Evolutionary conservation across 139 green algal genomes (phyloP).

Genomic region (Choricystis sp.): DNA sequence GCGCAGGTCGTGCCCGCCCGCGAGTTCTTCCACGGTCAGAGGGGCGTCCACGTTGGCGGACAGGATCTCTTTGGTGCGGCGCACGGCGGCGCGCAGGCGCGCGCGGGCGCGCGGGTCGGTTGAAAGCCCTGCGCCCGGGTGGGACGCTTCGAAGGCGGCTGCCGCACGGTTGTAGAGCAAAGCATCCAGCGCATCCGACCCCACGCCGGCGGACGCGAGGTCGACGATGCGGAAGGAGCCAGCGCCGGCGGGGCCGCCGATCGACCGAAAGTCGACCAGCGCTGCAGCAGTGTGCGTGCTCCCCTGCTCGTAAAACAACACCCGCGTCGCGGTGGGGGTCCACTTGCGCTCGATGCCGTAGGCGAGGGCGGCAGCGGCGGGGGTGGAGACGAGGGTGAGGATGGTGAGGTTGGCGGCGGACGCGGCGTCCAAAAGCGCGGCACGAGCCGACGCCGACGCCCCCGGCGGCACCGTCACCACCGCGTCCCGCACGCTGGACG

Average conservation of each 20-base stretch:
- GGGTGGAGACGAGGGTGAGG: constrained; percentile 71
- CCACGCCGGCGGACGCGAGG: constrained; percentile 61
- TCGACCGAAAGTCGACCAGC: too few relatives aligned
- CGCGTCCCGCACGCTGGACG: constrained; percentile 58
- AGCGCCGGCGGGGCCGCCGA: too few relatives aligned
- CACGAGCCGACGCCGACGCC: constrained; percentile 65
- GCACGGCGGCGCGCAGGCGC: constrained; percentile 71
- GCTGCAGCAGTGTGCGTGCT: too few relatives aligned
- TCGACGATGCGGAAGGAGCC: constrained; percentile 23
- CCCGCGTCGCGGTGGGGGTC: constrained; percentile 47
- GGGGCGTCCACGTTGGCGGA: constrained; percentile 82
- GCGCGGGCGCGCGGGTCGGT: constrained; percentile 54
- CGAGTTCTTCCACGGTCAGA: constrained; percentile 77
- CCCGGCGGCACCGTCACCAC: constrained; percentile 78
- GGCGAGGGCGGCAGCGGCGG: constrained; percentile 88
- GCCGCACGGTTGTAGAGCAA: constrained; percentile 73
- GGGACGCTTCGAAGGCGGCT: constrained; percentile 59
- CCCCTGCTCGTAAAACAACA: constrained; percentile 89
- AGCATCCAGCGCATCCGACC: constrained; percentile 57
- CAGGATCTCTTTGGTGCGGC: constrained; percentile 91
- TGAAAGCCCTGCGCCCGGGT: constrained; percentile 29
- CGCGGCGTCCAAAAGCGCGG: constrained; percentile 66
- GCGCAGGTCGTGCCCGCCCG: constrained; percentile 76
- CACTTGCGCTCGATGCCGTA: constrained; percentile 93
- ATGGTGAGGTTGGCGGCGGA: constrained; percentile 62